Base-by-base conservation (phyloP, 2,329 filamentous ascomycete species). In the Neurospora crassa region DNA sequence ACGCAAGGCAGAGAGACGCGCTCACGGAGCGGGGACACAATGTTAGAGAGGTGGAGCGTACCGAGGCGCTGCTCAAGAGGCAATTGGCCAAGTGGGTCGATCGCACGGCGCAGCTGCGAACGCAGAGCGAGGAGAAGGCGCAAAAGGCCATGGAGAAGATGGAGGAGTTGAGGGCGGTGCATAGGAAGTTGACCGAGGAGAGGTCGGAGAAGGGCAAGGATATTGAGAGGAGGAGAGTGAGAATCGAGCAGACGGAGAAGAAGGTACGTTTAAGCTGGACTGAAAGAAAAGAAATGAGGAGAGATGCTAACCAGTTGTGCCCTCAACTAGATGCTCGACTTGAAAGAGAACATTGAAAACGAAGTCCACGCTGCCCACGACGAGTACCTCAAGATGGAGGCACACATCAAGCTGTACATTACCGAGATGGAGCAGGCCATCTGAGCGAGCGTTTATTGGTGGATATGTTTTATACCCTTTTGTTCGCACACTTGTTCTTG, bases 171-270 rank as follows among this genome's bases (percentile, higher is more conserved):
- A 87, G 92, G 70, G 89, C 87, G 4, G 87, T 94, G 67, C 95
- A 99, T 80, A 89, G 89, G 78, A 89, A 90, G 78, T 84, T 98
- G 73, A 92, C 91, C 0, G 92, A 95, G 78, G 95, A 99, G 84
- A 87, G 94, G 74, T 88, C 88, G 1, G 93, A 96, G 70, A 96
- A 97, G 82, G 91, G 91, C 42, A 91, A 93, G 71, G 95, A 98
- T 78, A 96, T 98, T 83, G 96, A 99, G 84, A 90, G 92, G 78
- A 87, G 94, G 77, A 89, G 92, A 76, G 93, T 97, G n/a, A 86
- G 94, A 73, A 98, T 99, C 74, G 96, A 99, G 82, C 94, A 97
- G 84, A 97, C 93, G 10, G 95, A 98, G 87, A 98, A 98, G 84
- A 98, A 98, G 92, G 94, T 94, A 84, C 76, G 84, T 78, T 40